phyloP scores from a whole-genome alignment of 805 yeast genomes.

The Wickerhamomyces canadensis region DNA sequence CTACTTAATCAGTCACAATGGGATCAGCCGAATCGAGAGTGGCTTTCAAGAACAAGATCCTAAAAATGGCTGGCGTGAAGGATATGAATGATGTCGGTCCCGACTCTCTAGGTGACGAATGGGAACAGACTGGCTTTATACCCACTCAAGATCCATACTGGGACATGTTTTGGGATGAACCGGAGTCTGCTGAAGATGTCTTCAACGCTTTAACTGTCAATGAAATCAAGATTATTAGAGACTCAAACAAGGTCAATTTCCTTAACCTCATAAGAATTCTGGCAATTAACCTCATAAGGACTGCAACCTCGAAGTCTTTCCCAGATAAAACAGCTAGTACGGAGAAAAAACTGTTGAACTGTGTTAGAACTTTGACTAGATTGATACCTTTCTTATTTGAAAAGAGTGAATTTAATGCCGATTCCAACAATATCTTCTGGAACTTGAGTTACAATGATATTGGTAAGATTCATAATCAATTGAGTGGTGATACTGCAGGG shows the following conservation, averaged over 20 bases:
- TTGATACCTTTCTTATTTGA: conserved; percentile 68
- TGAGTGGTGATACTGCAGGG: conserved; percentile 5
- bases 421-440: conserved; percentile 41
- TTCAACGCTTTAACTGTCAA: conserved; percentile 47
- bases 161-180: conserved; percentile 42
- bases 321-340: conserved; percentile 18
- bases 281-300: conserved; percentile 25
- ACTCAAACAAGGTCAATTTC: conserved; percentile 53
- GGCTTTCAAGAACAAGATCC: conserved; percentile 54
- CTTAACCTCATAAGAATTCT: conserved; percentile 42
- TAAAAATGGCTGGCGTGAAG: conserved; percentile 44
- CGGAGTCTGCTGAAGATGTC: conserved; percentile 50
- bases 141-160: conserved; percentile 33
- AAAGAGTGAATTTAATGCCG: conserved; percentile 29
- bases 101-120: background rate
- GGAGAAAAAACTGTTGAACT: conserved; percentile 43
- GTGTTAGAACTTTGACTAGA: conserved; percentile 59
- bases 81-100: background rate
- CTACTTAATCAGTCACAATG: too few species aligned
- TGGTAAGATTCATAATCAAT: conserved; percentile 2
- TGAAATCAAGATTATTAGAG: conserved; percentile 58
- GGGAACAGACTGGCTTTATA: conserved; percentile 1
- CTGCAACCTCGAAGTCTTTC: conserved; percentile 21
- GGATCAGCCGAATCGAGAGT: conserved; percentile 60
- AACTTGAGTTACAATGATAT: conserved; percentile 17